Conservation (phyloP, 1,284 basidiomycete species). For the Microbotryum saponariae region DNA sequence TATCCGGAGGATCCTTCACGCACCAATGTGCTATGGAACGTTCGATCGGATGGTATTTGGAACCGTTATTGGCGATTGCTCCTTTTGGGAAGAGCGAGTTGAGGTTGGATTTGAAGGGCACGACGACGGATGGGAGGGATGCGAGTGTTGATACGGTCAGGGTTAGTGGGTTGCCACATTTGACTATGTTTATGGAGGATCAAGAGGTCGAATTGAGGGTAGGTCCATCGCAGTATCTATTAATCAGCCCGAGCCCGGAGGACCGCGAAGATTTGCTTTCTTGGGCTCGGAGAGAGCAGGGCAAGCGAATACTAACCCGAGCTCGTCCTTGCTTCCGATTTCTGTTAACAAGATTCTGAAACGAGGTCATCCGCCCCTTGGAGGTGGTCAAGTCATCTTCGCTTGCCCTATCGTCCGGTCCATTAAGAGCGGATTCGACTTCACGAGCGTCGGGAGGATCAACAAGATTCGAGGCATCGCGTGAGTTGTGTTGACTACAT, state of each 20-base stretch:
- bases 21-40: constrained; percentile 71
- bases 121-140: constrained; percentile 80
- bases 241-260: neutral
- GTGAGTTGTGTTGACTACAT: constrained; percentile 48
- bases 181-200: constrained; percentile 73
- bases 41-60: constrained; percentile 84
- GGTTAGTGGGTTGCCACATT: constrained; percentile 84
- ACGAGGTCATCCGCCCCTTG: constrained; percentile 79
- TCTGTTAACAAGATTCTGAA: constrained; percentile 64
- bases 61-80: constrained; percentile 79
- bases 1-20: constrained; percentile 69
- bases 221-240: constrained; percentile 28
- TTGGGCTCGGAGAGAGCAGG: neutral
- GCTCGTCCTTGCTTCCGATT: constrained; percentile 6
- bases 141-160: constrained; percentile 84
- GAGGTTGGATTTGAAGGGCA: constrained; percentile 70
- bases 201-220: constrained; percentile 79
- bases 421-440: constrained; percentile 78
- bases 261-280: neutral
- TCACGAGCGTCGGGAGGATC: constrained; percentile 81
- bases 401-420: constrained; percentile 85
- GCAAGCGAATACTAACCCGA: neutral
- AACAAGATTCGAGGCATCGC: constrained; percentile 92
- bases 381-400: constrained; percentile 89
- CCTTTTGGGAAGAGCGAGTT: constrained; percentile 89